Evolutionary conservation across 2,329 filamentous ascomycete genomes (phyloP), one percentile per base, ranked within the genome.

Genomic region (Scytalidium lignicola): DNA sequence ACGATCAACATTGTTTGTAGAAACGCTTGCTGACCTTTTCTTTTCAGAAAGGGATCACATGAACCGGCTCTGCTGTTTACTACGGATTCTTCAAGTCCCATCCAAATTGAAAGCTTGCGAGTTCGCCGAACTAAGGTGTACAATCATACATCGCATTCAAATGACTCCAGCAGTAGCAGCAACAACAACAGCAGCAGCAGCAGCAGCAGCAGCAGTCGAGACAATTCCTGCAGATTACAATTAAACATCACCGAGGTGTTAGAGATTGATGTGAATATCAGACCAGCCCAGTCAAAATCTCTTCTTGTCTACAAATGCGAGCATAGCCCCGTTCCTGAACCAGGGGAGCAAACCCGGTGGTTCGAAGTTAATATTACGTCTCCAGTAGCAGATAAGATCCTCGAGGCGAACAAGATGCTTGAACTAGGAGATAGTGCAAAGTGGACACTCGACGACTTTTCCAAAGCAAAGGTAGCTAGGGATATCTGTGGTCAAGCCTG

Each of bases 371-470:
- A 48, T 6, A 46, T 62, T 22, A 48, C 50, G 7, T 57, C 50
- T 22, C 32, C 45, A 5, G 18, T 44, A 9, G 43, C 47, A 8
- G 41, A 61, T 7, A 26, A 52, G 7, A 5, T 46, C 3, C 48
- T 62, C 3, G 20, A 46, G 12, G 19, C 58, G 32, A 58, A 62
- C 45, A 13, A 43, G 20, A 44, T 40, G 1, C 39, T 62, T 10
- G 54, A 58, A 17, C 26, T 61, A n/a, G 55, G 59, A 17, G 53
- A 62, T 7, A 44, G 58, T 17, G 51, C 44, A 5, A n/a, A 18
- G 7, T 58, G 57, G 57, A 53, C 46, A 9, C 12, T 29, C 12
- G 43, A 55, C 17, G 40, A 48, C 7, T 39, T 56, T 7, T 20
- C 28, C n/a, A 41, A 43, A 2, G 28, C 29, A 3, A 41, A 49